Evolutionary conservation across 805 yeast genomes (phyloP), one percentile per base, ranked within the genome.

Genomic region (Candida quercuum): DNA sequence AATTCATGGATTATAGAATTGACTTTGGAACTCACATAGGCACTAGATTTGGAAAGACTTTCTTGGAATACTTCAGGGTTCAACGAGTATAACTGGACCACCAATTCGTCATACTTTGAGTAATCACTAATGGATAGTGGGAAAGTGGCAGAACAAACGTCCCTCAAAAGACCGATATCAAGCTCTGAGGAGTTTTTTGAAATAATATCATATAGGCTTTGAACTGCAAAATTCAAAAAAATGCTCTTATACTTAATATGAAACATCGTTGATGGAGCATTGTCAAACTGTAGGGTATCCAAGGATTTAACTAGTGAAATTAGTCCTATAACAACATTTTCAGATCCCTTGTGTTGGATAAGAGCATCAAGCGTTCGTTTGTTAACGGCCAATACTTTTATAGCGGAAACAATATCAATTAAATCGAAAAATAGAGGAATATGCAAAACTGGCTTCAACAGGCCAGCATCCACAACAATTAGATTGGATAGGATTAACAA

Each of bases 341-440:
- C 24, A 1, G 20, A 24, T 3, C 45, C 42, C 24, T 47, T 45
- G 17, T 40, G 47, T 1, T 36, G 25, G 1, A 48, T 16, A 5
- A 62, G 22, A 9, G 48, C 40, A 3, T 37, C 42, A 4, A 50
- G 16, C 11, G 47, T 52, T 6, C 41, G 40, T 36, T 57, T 54
- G 40, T 51, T 60, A 2, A 63, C 52, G 0, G 68, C 57, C 20
- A 55, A 52, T 7, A 57, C 42, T 39, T 63, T 64, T 25, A 66
- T 39, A 1, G 56, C 37, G 18, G 52, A 41, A 3, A 41, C 38
- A 5, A 56, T 25, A 2, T 63, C 63, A 10, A 63, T 26, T 8
- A 54, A 34, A 11, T 46, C 48, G 29, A 50, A 54, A 43, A 64
- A 64, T 3, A 24, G 24, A 5, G 56, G 40, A 4, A 51, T 36